A percentile compares a stretch with the other conserved stretches of the same genome.
Conservation (phyloP, 2,329 filamentous ascomycete species). For the Aspergillus sclerotialis region DNA sequence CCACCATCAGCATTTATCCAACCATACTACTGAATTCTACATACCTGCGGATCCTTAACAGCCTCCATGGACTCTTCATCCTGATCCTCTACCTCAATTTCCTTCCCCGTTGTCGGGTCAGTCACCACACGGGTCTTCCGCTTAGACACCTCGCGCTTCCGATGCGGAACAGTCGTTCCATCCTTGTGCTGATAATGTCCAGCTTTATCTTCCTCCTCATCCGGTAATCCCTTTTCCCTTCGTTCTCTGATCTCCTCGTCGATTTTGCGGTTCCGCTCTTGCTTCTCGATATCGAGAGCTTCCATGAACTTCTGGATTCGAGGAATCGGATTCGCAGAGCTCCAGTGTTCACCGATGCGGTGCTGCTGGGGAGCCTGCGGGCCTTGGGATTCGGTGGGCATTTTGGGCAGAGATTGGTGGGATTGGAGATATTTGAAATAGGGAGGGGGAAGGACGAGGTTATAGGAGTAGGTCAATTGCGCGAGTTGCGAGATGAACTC, state of each 20-base stretch:
- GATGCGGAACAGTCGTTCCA: constrained; percentile 39
- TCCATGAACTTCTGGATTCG: constrained; percentile 81
- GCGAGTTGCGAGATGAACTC: neutral
- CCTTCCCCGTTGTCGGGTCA: constrained; percentile 79
- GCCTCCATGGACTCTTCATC: constrained; percentile 62
- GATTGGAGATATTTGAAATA: no score
- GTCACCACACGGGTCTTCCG: constrained; percentile 58
- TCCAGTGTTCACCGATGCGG: constrained; percentile 64
- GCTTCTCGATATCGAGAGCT: constrained; percentile 71
- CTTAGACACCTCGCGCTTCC: constrained; percentile 37
- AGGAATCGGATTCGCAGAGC: constrained; percentile 73
- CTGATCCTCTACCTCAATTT: constrained; percentile 80
- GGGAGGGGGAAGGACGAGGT: no score
- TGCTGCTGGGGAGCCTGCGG: constrained; percentile 27
- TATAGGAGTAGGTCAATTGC: no score
- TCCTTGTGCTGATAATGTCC: constrained; percentile 38
- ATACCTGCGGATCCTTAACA: constrained; percentile 64
- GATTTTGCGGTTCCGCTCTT: constrained; percentile 56
- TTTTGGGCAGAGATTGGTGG: constrained; percentile 3
- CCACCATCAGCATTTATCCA: constrained; percentile 4
- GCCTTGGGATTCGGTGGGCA: constrained; percentile 9
- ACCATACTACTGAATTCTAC: constrained; percentile 9
- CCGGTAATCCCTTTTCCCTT: constrained; percentile 11
- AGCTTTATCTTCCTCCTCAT: constrained; percentile 7
- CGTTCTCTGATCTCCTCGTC: constrained; percentile 47